A percentile compares a stretch with the other conserved stretches of the same genome.
Conservation (phyloP, 2,329 filamentous ascomycete species). For the Sarocladium strictum region DNA sequence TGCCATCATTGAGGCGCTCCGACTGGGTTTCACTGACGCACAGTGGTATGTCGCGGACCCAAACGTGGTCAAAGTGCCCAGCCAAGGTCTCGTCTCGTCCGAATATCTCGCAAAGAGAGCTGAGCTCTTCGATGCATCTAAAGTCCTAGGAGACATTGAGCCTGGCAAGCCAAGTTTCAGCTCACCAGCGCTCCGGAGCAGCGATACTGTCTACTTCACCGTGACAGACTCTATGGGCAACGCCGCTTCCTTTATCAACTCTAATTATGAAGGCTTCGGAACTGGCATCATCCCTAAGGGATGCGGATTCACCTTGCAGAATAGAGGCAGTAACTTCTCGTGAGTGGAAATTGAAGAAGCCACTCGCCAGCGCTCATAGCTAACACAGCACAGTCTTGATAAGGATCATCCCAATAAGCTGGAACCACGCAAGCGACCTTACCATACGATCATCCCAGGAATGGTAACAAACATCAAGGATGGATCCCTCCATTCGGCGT, state of each 20-base stretch:
- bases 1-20: constrained; percentile 78
- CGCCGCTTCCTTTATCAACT: constrained; percentile 94
- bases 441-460: constrained; percentile 96
- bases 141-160: constrained; percentile 52
- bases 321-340: constrained; percentile 83
- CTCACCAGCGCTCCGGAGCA: constrained; percentile 73
- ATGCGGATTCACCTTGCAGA: constrained; percentile 91
- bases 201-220: constrained; percentile 92
- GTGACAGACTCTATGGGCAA: constrained; percentile 79
- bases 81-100: constrained; percentile 61
- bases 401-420: constrained; percentile 71
- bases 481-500: constrained; percentile 72
- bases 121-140: constrained; percentile 49
- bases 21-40: constrained; percentile 85
- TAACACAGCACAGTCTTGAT: constrained; percentile 38
- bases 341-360: not conserved
- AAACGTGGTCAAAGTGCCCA: constrained; percentile 62
- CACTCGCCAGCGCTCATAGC: too few species aligned
- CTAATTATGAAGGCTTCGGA: constrained; percentile 85
- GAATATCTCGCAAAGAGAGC: constrained; percentile 69
- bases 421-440: constrained; percentile 79
- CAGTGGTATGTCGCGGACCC: constrained; percentile 89
- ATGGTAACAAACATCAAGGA: constrained; percentile 75
- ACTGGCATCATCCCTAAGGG: constrained; percentile 77
- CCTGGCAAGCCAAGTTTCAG: constrained; percentile 54